Percentiles rank a stretch among this genome's conserved stretches.
Conservation (phyloP, 1,284 basidiomycete genomes). For the Apiotrichum domesticum region DNA sequence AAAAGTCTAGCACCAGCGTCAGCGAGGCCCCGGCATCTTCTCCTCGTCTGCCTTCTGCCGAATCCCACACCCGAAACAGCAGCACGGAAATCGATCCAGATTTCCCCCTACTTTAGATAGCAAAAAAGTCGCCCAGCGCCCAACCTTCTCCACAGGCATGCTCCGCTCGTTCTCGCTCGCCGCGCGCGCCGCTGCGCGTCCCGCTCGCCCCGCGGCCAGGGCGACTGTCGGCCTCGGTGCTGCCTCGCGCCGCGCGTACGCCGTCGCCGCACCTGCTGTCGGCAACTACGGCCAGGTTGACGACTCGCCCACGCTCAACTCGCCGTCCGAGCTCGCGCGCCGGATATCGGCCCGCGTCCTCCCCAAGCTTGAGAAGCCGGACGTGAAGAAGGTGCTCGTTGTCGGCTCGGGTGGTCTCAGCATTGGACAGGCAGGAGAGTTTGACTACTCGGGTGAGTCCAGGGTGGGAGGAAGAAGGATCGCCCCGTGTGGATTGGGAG, state of each 20-base stretch:
- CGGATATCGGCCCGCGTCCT: conserved; percentile 85
- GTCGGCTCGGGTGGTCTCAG: conserved; percentile 94
- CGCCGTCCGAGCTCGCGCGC: conserved; percentile 84
- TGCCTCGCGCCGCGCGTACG: conserved; percentile 37
- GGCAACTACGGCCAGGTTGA: conserved; percentile 62
- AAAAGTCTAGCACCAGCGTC: too few relatives aligned
- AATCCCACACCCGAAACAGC: too few relatives aligned
- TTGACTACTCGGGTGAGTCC: conserved; percentile 84
- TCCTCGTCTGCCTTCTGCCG: too few relatives aligned
- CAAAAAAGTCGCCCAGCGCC: too few relatives aligned
- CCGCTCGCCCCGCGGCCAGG: neutral
- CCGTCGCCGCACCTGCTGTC: conserved; percentile 71
- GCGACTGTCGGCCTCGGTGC: neutral
- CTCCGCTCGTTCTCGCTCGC: conserved; percentile 18
- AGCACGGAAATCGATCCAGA: too few relatives aligned
- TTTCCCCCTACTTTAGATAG: too few relatives aligned
- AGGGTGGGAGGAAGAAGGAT: too few relatives aligned
- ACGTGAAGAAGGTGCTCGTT: conserved; percentile 93
- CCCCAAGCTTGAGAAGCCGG: conserved; percentile 65
- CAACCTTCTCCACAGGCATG: conserved; percentile 1
- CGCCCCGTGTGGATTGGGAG: neutral
- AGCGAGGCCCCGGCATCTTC: too few relatives aligned
- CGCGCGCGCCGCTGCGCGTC: conserved; percentile 12
- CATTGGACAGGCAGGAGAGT: conserved; percentile 98
- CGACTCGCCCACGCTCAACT: conserved; percentile 76